A percentile compares a stretch with the other conserved stretches of the same genome.
phyloP scores from a whole-genome alignment of 768 basidiomycete genomes.

The Lactifluus echinatus region DNA sequence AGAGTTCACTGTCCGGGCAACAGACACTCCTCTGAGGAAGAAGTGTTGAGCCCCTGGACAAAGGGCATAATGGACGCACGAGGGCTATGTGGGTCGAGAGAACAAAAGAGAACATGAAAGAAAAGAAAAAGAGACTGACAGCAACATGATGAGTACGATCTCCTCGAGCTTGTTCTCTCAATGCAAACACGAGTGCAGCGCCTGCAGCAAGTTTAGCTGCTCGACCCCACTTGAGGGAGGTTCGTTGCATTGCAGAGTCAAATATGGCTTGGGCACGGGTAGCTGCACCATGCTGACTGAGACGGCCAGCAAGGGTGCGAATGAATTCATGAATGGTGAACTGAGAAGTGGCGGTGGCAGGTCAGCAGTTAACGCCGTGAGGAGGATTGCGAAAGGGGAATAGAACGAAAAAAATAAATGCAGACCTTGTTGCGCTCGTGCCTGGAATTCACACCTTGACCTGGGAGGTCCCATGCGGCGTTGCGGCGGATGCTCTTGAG shows the following conservation, averaged over 20 bases:
- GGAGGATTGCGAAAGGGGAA: conserved; percentile 6
- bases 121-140: conserved; percentile 25
- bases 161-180: conserved; percentile 62
- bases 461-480: conserved; percentile 52
- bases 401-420: not conserved
- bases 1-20: not conserved
- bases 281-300: conserved; percentile 51
- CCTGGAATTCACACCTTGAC: conserved; percentile 57
- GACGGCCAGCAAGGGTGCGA: conserved; percentile 45
- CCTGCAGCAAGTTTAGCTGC: conserved; percentile 62
- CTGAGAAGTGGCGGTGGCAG: conserved; percentile 28
- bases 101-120: not conserved
- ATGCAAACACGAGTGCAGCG: conserved; percentile 57
- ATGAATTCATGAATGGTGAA: conserved; percentile 58
- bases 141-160: conserved; percentile 65
- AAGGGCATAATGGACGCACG: not conserved
- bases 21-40: not conserved
- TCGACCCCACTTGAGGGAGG: conserved; percentile 61
- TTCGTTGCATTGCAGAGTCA: conserved; percentile 52
- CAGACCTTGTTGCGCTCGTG: conserved; percentile 53
- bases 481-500: conserved; percentile 42
- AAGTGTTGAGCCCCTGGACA: not conserved
- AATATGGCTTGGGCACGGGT: conserved; percentile 63
- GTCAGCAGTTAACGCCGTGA: conserved; percentile 8
- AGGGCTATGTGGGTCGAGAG: not conserved